Base-by-base conservation (phyloP, 2,329 filamentous ascomycete genomes). In the Colletotrichum scovillei region DNA sequence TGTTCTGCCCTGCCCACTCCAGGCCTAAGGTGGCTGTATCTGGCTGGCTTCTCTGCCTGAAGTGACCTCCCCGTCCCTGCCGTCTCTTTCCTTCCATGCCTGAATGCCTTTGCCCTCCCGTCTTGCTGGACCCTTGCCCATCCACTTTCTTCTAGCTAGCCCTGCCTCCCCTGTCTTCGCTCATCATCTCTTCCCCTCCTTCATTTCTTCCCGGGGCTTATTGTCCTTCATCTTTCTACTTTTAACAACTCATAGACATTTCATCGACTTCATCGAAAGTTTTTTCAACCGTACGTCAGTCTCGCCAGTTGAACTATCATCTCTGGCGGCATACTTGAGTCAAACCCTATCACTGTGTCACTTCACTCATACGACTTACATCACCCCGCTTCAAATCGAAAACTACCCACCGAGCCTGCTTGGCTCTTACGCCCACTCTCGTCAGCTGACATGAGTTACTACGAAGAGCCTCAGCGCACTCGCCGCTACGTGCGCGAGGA, bases 401-500 rank as follows among this genome's bases (percentile, higher is more conserved):
- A 9, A 28, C 11, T 49, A 35, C 16, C 38, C 22, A 16, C 67
- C 19, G 49, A 64, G 56, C 28, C 67, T 30, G 19, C 49, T 57
- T 38, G 46, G 60, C 60, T 62, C 49, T 22, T 22, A 11, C 16
- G 32, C 46, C 22, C 49, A 14, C 32, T 30, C 12, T n/a, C 53
- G 28, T 62, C 53, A n/a, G 14, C 46, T 46, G 57, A 35, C 52
- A 76, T 76, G 74, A 84, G 85, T 77, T 90, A 91, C 85, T 88
- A 90, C 78, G 89, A 90, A 78, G 88, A 90, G 57, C 82, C 80
- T 30, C 55, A 78, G 65, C 80, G 84, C 77, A 78, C 84, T 83
- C 83, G 86, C 74, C 86, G 86, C 74, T 86, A 89, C 78, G 86
- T 88, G 80, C 86, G 88, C 67, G 88, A 89, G 74, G 88, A 89